Evolutionary conservation across 2,329 filamentous ascomycete species (phyloP), one percentile per base, ranked within the genome.

Genomic region (Aspergillus caelatus): DNA sequence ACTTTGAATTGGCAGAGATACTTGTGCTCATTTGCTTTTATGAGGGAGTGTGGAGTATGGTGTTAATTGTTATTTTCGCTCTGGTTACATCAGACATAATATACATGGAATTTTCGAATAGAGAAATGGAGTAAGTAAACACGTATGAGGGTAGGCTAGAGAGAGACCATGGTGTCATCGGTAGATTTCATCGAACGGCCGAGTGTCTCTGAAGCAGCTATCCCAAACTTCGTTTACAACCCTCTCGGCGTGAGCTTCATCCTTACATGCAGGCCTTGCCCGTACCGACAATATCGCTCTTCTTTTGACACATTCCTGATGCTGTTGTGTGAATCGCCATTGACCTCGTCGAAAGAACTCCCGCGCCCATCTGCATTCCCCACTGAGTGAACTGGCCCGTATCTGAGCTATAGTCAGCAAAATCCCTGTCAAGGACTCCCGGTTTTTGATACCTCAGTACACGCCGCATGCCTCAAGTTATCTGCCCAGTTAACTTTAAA

Each of bases 171-270:
- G 62, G 60, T 70, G 67, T 80, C 71, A 84, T 74, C 92, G 89
- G 78, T 97, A 99, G 59, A 99, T 93, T 77, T 98, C 94, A 77
- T 98, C 93, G 79, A 99, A 99, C 2, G 95, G 95, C 73, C 95
- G 85, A 4, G 94, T 98, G 79, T 99, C 95, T 58, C 87, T 83
- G 77, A 96, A 99, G 78, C 95, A 99, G 72, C 93, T 97, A 70
- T 97, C 94, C 93, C 94, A 99, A n/a, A 99, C 95, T 79, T 96
- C 90, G 79, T 98, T 95, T 62, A 99, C 93, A 30, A 96, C 89
- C 80, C 91, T 92, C 58, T 88, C 86, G 4, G 95, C 95, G 70
- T 98, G 92, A 16, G 89, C 88, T 71, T 96, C 89, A 78, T 96
- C 91, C 77, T 91, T 92, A 75, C 94, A 95, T 54, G 85, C 84